Percentiles rank a stretch among this genome's conserved stretches.
Conservation (phyloP, 768 basidiomycete genomes). For the Tephrocybe sp. region DNA sequence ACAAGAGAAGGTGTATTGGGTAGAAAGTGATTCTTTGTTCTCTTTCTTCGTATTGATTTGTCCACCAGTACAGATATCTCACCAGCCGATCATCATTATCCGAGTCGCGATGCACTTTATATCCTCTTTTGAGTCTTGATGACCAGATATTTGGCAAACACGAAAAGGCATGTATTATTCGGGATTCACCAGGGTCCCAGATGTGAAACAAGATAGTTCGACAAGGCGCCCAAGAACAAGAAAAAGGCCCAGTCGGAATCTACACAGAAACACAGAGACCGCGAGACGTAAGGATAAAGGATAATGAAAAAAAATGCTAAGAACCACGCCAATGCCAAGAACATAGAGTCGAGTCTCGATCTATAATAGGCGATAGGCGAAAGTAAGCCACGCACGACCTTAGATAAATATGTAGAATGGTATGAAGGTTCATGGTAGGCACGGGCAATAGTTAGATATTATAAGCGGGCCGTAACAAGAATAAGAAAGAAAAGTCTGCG, state of each 20-base stretch:
- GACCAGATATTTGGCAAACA: too few species aligned
- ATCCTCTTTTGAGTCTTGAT: too few species aligned
- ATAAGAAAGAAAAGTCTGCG: background rate
- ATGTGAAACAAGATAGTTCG: background rate
- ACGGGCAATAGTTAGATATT: background rate
- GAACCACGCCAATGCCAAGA: background rate
- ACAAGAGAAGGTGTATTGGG: too few species aligned
- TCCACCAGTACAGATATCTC: too few species aligned
- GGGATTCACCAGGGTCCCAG: conserved; percentile 7
- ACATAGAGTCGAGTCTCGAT: background rate
- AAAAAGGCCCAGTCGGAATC: conserved; percentile 3
- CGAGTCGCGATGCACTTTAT: too few species aligned
- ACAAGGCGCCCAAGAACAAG: conserved; percentile 1
- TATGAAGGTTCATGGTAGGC: conserved; percentile 9
- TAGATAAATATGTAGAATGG: conserved; percentile 1
- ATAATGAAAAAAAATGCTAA: background rate
- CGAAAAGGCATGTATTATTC: background rate
- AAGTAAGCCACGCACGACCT: conserved; percentile 12
- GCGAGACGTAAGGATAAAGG: background rate
- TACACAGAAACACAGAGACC: conserved; percentile 2
- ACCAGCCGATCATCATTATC: too few species aligned
- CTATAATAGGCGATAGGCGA: too few species aligned
- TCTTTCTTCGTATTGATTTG: too few species aligned
- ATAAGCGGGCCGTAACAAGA: conserved; percentile 1
- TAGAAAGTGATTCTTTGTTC: too few species aligned